These are phyloP conservation scores for Suillus placidus DNA, from an alignment of 768 basidiomycete genomes.

Conservation along the genomic window DNA sequence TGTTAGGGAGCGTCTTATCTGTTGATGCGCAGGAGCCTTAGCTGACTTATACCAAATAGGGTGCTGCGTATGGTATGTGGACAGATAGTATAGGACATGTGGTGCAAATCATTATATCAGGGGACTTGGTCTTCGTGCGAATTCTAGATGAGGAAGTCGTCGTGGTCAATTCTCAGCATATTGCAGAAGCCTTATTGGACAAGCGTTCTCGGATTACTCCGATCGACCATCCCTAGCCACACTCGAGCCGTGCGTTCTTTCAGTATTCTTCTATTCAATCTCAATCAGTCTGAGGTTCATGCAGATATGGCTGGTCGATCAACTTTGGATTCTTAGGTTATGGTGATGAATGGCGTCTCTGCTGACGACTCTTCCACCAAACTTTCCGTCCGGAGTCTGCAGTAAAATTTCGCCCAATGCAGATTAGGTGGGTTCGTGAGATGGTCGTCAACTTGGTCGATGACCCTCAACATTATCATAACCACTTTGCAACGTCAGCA, in stretches of 20 bases:
- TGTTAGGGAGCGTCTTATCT: background rate
- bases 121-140: slow-evolving; percentile 8
- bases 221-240: slow-evolving; percentile 12
- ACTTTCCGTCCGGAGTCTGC: slow-evolving; percentile 38
- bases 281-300: background rate
- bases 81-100: background rate
- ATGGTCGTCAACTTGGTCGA: slow-evolving; percentile 29
- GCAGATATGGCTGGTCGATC: slow-evolving; percentile 7
- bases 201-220: slow-evolving; percentile 15
- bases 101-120: background rate
- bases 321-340: slow-evolving; percentile 6
- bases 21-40: background rate
- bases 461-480: slow-evolving; percentile 31
- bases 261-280: background rate
- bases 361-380: slow-evolving; percentile 40
- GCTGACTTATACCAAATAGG: background rate
- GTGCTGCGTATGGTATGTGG: slow-evolving; percentile 18
- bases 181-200: slow-evolving; percentile 8
- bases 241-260: slow-evolving; percentile 1
- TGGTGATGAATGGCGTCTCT: slow-evolving; percentile 25
- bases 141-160: slow-evolving; percentile 6
- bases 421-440: slow-evolving; percentile 25
- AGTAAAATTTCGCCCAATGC: slow-evolving; percentile 25
- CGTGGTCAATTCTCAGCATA: slow-evolving; percentile 5
- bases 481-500: slow-evolving; percentile 21